Conservation (phyloP, 2,329 filamentous ascomycete genomes). For the Aspergillus sp. region DNA sequence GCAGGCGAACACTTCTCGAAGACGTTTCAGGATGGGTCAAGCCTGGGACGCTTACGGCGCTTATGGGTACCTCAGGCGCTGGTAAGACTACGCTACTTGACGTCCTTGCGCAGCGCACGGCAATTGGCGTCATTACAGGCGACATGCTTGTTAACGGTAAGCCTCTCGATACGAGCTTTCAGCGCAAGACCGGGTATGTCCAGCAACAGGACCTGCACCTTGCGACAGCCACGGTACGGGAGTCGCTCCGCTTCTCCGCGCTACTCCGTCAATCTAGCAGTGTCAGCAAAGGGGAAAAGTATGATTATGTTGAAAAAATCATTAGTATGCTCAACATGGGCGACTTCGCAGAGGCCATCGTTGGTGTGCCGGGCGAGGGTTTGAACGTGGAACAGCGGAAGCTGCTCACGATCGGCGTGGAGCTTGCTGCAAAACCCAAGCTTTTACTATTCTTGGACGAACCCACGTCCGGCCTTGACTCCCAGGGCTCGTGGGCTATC, state of each 20-base stretch:
- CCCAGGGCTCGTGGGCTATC: constrained; percentile 84
- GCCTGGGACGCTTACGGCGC: constrained; percentile 45
- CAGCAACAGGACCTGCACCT: constrained; percentile 71
- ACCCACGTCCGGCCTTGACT: constrained; percentile 82
- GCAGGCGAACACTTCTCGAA: constrained; percentile 44
- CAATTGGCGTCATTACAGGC: constrained; percentile 54
- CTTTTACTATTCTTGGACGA: constrained; percentile 85
- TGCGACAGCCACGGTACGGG: constrained; percentile 72
- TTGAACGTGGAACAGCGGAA: constrained; percentile 53
- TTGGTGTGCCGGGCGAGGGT: constrained; percentile 75
- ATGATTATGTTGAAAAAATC: constrained; percentile 68
- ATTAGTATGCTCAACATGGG: constrained; percentile 85
- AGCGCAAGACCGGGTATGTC: constrained; percentile 58
- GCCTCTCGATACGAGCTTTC: constrained; percentile 48
- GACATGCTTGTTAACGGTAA: constrained; percentile 58
- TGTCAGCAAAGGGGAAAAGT: constrained; percentile 62
- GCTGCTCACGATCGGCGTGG: constrained; percentile 81
- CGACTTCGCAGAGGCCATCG: constrained; percentile 75
- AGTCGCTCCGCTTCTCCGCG: constrained; percentile 76
- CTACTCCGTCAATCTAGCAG: constrained; percentile 69
- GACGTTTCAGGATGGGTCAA: constrained; percentile 48
- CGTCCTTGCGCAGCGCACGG: constrained; percentile 48
- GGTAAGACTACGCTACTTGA: constrained; percentile 56
- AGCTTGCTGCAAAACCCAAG: constrained; percentile 79
- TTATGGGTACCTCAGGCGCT: constrained; percentile 56